Evolutionary conservation across 2,329 filamentous ascomycete genomes (phyloP), one percentile per base, ranked within the genome.

Genomic region (Phialophora expanda): DNA sequence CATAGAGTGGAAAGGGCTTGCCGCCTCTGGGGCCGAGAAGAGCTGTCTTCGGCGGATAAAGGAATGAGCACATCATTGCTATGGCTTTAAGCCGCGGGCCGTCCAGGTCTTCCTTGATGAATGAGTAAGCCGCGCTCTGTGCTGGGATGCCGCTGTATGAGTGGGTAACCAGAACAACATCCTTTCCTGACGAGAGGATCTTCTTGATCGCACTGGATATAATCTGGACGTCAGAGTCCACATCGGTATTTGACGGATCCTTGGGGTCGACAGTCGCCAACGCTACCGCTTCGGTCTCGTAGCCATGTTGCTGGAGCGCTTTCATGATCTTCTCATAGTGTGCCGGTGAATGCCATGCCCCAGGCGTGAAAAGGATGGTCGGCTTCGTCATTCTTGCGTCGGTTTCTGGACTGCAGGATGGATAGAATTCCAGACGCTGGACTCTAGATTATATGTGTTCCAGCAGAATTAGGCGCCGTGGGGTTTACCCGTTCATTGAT

Each of bases 281-380:
- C 32, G 46, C 48, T 7, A 56, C 41, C 44, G 32, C 34, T 46
- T 54, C 44, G 38, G 38, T 56, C 8, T 24, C 20, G 48, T 58
- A 62, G 26, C 46, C 38, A 41, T 64, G 61, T 78, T 79, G 22
- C 76, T 74, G 8, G 28, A 80, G 75, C 14, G 73, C 66, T 9
- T 65, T 48, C 11, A 64, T 75, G 3, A 78, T 68, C 12, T 65
- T 65, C 4, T 66, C 66, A 58, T 73, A 76, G 66, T 67, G 70
- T 5, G 56, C 64, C 17, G 78, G 76, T 1, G 70, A 66, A 70
- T 80, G 78, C 76, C 75, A 77, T 34, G 74, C 76, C n/a, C 77
- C 78, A 2, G 75, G 76, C 2, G 78, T 66, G 51, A 79, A 63
- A 56, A 78, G 73, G 44, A 80, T 70, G 11, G 75, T 70, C 1